These are phyloP conservation scores for Starmera caribaea DNA, from an alignment of 805 yeast species.

Conservation along the genomic window DNA sequence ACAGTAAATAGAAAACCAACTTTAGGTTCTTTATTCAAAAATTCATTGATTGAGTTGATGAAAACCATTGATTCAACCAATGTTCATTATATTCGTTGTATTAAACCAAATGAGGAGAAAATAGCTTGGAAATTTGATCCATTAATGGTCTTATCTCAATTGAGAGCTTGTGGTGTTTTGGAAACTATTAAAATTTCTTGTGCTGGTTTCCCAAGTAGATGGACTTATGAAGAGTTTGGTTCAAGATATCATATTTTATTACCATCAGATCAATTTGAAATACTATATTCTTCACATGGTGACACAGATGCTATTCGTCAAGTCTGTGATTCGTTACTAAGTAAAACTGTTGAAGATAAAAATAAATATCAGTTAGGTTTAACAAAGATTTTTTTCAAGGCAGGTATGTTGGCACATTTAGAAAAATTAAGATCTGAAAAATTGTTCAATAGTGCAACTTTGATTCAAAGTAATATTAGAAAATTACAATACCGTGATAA, in stretches of 20 bases:
- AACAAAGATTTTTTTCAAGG: constrained; percentile 89
- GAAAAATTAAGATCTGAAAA: constrained; percentile 81
- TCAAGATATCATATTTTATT: constrained; percentile 79
- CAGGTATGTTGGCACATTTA: constrained; percentile 89
- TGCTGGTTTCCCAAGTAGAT: constrained; percentile 95
- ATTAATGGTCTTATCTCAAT: constrained; percentile 87
- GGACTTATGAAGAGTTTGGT: constrained; percentile 92
- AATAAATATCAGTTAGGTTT: constrained; percentile 82
- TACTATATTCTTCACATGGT: constrained; percentile 41
- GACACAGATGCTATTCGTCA: constrained; percentile 47
- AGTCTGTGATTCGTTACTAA: constrained; percentile 62
- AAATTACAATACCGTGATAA: constrained; percentile 52
- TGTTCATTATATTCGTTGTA: constrained; percentile 94
- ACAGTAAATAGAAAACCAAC: constrained; percentile 74
- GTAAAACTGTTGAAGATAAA: constrained; percentile 51
- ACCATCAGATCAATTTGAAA: constrained; percentile 59
- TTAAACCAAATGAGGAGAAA: constrained; percentile 91
- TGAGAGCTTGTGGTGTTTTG: constrained; percentile 97
- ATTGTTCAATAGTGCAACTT: constrained; percentile 64
- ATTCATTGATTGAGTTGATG: constrained; percentile 89
- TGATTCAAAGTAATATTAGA: constrained; percentile 78
- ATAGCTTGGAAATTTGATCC: constrained; percentile 95
- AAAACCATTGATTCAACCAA: constrained; percentile 86
- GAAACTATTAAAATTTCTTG: constrained; percentile 95
- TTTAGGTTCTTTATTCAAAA: constrained; percentile 87